Base-by-base conservation (phyloP, 2,329 filamentous ascomycete genomes). In the Stagonosporopsis rhizophila region DNA sequence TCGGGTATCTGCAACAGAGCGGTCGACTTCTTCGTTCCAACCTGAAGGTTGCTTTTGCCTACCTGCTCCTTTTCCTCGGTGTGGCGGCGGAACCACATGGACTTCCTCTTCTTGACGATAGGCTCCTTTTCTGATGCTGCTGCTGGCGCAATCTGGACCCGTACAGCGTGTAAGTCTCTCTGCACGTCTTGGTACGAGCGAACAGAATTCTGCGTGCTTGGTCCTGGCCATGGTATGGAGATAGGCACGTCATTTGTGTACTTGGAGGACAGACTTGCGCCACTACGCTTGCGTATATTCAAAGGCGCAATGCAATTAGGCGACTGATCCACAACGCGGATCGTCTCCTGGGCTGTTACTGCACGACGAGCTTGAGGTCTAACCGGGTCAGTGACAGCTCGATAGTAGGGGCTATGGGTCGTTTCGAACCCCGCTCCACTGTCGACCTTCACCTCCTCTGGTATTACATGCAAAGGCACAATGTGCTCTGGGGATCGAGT, bases 281-380 rank as follows among this genome's bases (percentile, higher is more conserved):
- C 73, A 38, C 71, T 74, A 9, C 76, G 76, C 74, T 87, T 87
- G 44, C 82, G 80, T 38, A 87, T 82, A 44, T 81, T 83, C 41
- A 87, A 74, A 2, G 85, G 83, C 35, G 81, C 82, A 7, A 84
- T 75, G 22, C 77, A 78, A 4, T 74, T 78, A 4, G 83, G 81
- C 32, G 82, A 82, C 9, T 80, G 78, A 25, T 82, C 79, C 2
- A 88, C 84, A 60, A 87, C 75, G 12, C 86, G 80, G 39, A 88
- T 84, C 0, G 85, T 87, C 27, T 77, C 68, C 58, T 66, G 67
- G 22, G 70, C 70, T 57, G 60, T 72, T 55, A 62, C 58, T 38
- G 59, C 61, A 51, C 66, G 62, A 14, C 55, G 68, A 51, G 52
- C 70, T 57, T 67, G 66, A 17, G 65, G 66, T 40, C 67, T 72